Conservation (phyloP, 2,329 filamentous ascomycete genomes). For the Fusarium torreyae region DNA sequence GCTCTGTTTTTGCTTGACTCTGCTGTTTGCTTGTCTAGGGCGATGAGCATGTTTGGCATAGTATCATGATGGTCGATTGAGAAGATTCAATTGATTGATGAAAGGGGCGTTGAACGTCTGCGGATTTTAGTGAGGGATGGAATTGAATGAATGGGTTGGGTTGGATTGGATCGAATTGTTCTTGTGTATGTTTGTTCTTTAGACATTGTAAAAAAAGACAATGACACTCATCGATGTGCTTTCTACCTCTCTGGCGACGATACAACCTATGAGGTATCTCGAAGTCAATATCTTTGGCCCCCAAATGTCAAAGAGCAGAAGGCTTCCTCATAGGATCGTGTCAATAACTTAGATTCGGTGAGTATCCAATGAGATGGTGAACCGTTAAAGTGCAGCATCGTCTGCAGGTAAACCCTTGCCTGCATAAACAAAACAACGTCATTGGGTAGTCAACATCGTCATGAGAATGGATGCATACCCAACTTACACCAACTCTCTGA, state of each 20-base stretch:
- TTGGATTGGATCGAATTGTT: constrained; percentile 24
- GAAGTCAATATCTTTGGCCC: constrained; percentile 5
- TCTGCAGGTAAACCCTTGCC: constrained; percentile 25
- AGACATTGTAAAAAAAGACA: constrained; percentile 39
- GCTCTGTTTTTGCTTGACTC: constrained; percentile 16
- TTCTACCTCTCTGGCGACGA: not conserved
- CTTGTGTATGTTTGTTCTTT: constrained; percentile 26
- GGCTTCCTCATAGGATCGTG: constrained; percentile 14
- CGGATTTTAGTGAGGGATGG: constrained; percentile 4
- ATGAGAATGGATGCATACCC: constrained; percentile 20
- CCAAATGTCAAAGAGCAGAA: not conserved
- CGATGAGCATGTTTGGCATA: constrained; percentile 22
- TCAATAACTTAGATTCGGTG: constrained; percentile 10
- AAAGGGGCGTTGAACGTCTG: constrained; percentile 29
- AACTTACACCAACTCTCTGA: constrained; percentile 29
- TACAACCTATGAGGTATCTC: not conserved
- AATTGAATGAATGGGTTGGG: constrained; percentile 15
- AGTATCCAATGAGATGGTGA: constrained; percentile 28
- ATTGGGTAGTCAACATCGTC: constrained; percentile 24
- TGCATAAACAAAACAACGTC: constrained; percentile 6
- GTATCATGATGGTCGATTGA: constrained; percentile 21
- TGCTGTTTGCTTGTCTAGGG: constrained; percentile 20
- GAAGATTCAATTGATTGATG: constrained; percentile 13
- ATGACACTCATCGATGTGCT: constrained; percentile 22
- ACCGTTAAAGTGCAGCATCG: constrained; percentile 14